Percentiles rank a stretch among this genome's conserved stretches.
Evolutionary conservation across 2,329 filamentous ascomycete genomes (phyloP).

Genomic region (Beauveria caledonica): DNA sequence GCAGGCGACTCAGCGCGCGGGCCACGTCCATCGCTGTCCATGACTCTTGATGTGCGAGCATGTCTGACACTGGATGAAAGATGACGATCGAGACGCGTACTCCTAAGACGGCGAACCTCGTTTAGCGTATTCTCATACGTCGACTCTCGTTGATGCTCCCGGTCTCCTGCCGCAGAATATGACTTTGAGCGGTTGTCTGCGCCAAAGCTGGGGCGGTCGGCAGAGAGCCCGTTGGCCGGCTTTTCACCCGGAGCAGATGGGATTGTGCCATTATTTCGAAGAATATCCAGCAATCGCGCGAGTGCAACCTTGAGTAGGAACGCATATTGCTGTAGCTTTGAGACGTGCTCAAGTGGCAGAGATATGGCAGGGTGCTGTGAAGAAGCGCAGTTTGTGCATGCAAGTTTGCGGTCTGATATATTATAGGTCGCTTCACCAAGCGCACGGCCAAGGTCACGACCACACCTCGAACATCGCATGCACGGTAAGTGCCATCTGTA

Average conservation of each 20-base stretch:
- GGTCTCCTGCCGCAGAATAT: constrained; percentile 49
- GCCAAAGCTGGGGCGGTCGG: constrained; percentile 44
- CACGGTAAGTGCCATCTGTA: constrained; percentile 79
- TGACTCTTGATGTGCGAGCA: constrained; percentile 81
- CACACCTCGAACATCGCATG: constrained; percentile 62
- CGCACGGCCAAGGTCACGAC: constrained; percentile 57
- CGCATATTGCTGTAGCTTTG: constrained; percentile 87
- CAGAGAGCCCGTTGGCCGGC: constrained; percentile 33
- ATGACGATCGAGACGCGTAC: constrained; percentile 89
- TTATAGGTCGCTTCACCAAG: constrained; percentile 66
- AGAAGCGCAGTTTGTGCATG: constrained; percentile 60
- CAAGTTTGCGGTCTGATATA: constrained; percentile 56
- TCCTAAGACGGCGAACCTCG: constrained; percentile 84
- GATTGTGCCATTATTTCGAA: constrained; percentile 74
- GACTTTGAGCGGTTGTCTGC: constrained; percentile 67
- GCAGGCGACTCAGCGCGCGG: constrained; percentile 69
- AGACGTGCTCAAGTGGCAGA: constrained; percentile 61
- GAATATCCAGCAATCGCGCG: constrained; percentile 77
- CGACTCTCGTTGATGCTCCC: constrained; percentile 56
- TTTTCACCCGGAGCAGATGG: constrained; percentile 66
- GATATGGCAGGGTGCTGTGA: constrained; percentile 42
- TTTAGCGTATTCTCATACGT: constrained; percentile 94
- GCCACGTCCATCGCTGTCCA: constrained; percentile 55
- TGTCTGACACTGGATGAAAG: constrained; percentile 88
- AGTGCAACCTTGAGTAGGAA: constrained; percentile 88